Evolutionary conservation across 768 basidiomycete species (phyloP).

Genomic region (Cystobasidium onofrii): DNA sequence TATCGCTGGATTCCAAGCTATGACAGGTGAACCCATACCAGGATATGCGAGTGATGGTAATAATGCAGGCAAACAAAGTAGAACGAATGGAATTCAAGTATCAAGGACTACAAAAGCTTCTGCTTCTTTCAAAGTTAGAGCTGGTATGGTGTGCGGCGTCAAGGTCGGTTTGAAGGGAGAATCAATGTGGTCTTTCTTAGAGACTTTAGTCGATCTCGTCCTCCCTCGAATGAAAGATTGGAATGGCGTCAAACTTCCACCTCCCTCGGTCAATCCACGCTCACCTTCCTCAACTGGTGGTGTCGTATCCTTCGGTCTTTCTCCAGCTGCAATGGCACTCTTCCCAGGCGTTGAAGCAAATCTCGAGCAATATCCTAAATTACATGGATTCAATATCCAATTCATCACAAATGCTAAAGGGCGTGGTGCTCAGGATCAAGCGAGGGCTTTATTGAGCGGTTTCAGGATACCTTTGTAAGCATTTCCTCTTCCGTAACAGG

Average conservation of each 20-base stretch:
- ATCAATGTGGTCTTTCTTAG: constrained; percentile 90
- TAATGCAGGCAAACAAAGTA: constrained; percentile 33
- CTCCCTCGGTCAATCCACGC: constrained; percentile 55
- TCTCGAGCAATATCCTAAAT: constrained; percentile 72
- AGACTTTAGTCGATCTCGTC: constrained; percentile 81
- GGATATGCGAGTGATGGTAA: constrained; percentile 26
- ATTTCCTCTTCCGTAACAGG: too few species aligned
- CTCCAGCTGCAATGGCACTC: constrained; percentile 70
- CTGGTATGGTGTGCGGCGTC: constrained; percentile 70
- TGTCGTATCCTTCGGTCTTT: constrained; percentile 80
- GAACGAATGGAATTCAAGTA: constrained; percentile 65
- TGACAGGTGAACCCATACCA: constrained; percentile 65
- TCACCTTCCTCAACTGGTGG: constrained; percentile 67
- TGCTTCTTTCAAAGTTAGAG: constrained; percentile 70
- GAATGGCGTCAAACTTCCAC: constrained; percentile 69
- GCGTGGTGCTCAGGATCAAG: constrained; percentile 79
- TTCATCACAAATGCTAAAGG: constrained; percentile 83
- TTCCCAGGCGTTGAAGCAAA: constrained; percentile 97
- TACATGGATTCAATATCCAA: constrained; percentile 86
- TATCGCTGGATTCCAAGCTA: constrained; percentile 74
- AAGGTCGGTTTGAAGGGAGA: constrained; percentile 82
- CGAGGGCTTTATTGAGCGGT: constrained; percentile 75
- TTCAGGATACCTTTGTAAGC: constrained; percentile 75
- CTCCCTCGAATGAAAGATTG: constrained; percentile 90
- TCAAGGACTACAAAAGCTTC: constrained; percentile 57